Evolutionary conservation across 257 asterid genomes (phyloP).

Genomic region (Przewalskia tangutica): DNA sequence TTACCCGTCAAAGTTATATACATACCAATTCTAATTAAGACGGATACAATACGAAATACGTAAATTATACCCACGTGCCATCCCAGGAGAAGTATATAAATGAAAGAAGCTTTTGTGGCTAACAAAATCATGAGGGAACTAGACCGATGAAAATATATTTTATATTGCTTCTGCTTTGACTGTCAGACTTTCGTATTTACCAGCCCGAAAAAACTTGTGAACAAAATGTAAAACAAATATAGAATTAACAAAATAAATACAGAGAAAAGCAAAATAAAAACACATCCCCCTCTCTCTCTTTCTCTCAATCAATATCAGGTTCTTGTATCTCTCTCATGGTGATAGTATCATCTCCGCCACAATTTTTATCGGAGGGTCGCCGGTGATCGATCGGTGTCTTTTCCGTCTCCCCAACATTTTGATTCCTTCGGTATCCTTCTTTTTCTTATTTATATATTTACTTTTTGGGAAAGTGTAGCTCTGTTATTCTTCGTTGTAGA

Average conservation of each 20-base stretch:
- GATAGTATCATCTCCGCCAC: slow-evolving; percentile 29
- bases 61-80: too few species aligned
- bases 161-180: slow-evolving; percentile 6
- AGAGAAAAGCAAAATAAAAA: not conserved
- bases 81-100: too few species aligned
- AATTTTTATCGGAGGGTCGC: slow-evolving; percentile 33
- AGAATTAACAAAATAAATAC: not conserved
- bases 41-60: too few species aligned
- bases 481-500: not conserved
- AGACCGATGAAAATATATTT: not conserved
- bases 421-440: slow-evolving; percentile 19
- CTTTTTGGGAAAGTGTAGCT: not conserved
- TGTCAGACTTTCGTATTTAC: not conserved
- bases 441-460: not conserved
- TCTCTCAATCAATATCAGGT: slow-evolving; percentile 3
- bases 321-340: slow-evolving; percentile 11
- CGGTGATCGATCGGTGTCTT: slow-evolving; percentile 48
- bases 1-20: too few species aligned
- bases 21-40: too few species aligned
- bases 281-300: slow-evolving; percentile 2
- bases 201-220: not conserved
- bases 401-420: slow-evolving; percentile 19
- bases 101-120: not conserved
- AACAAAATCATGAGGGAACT: not conserved
- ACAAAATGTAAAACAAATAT: not conserved